A percentile compares a stretch with the other conserved stretches of the same genome.
Evolutionary conservation across 2,329 filamentous ascomycete genomes (phyloP).

Genomic region (Sporothrix sp.): DNA sequence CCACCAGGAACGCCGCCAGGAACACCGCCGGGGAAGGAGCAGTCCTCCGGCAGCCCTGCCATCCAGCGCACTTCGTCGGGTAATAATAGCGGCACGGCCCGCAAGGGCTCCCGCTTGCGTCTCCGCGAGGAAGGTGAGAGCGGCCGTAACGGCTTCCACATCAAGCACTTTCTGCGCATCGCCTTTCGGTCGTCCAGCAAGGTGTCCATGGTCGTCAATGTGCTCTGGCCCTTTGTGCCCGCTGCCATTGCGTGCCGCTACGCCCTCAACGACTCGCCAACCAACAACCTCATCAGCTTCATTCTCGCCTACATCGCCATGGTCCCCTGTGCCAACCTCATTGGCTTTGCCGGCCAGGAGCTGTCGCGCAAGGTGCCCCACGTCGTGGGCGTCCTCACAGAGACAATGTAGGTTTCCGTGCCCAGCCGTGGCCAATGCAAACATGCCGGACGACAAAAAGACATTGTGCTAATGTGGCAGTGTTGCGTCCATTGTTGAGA

Average conservation of each 20-base stretch:
- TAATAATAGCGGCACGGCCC: not conserved
- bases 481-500: conserved; percentile 67
- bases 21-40: not conserved
- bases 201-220: conserved; percentile 55
- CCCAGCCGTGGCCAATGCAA: too few species aligned
- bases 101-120: conserved; percentile 4
- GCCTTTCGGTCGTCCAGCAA: conserved; percentile 54
- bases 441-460: too few species aligned
- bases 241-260: conserved; percentile 56
- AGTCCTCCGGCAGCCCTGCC: not conserved
- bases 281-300: conserved; percentile 53
- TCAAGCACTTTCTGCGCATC: conserved; percentile 52
- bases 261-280: conserved; percentile 21
- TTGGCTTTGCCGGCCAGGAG: conserved; percentile 66
- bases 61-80: too few species aligned
- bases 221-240: conserved; percentile 67
- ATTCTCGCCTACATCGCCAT: conserved; percentile 65
- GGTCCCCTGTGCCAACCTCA: conserved; percentile 64
- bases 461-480: too few species aligned
- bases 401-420: too few species aligned
- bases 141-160: conserved; percentile 56
- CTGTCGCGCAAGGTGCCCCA: conserved; percentile 66
- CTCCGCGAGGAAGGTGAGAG: conserved; percentile 47
- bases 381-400: conserved; percentile 53
- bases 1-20: not conserved